Evolutionary conservation across 495 filamentous ascomycete species (phyloP).

Genomic region (Talaromyces trachyspermus): DNA sequence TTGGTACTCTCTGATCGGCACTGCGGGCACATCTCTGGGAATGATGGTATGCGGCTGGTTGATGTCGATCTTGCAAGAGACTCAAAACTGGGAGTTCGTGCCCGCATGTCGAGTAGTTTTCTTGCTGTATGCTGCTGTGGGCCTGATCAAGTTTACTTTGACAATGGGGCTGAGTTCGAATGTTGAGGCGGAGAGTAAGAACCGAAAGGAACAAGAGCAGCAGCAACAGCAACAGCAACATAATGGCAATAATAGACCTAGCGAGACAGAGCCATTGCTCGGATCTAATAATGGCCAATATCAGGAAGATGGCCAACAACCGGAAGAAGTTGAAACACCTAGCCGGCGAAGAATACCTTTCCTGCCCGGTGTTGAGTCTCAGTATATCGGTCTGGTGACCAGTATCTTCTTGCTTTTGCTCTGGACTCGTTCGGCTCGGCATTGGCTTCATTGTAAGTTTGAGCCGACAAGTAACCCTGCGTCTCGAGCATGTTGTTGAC

Average conservation of each 20-base stretch:
- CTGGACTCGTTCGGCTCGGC: conserved; percentile 75
- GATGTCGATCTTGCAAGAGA: conserved; percentile 42
- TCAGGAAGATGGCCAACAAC: conserved; percentile 5
- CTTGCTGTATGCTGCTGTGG: conserved; percentile 59
- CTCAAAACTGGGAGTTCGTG: conserved; percentile 45
- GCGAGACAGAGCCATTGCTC: conserved; percentile 42
- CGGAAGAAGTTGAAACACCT: conserved; percentile 14
- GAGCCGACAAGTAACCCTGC: conserved; percentile 12
- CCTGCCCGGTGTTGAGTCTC: conserved; percentile 46
- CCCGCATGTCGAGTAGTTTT: conserved; percentile 64
- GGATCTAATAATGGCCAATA: conserved; percentile 12
- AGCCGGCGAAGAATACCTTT: conserved; percentile 12
- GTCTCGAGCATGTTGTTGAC: background rate
- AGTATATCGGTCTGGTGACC: conserved; percentile 54
- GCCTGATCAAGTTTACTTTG: conserved; percentile 57
- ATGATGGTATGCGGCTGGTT: conserved; percentile 60
- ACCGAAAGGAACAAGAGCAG: conserved; percentile 11
- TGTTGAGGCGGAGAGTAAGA: conserved; percentile 47
- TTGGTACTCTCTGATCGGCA: conserved; percentile 70
- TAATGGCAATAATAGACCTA: background rate
- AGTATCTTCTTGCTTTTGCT: conserved; percentile 67
- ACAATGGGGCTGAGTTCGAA: conserved; percentile 49
- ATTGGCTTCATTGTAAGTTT: conserved; percentile 57
- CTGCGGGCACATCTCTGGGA: conserved; percentile 56
- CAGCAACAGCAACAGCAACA: conserved; percentile 10